Evolutionary conservation across 192 early-diverging fungal species (phyloP), one percentile per base, ranked within the genome.

Genomic region (Entophlyctis helioformis): DNA sequence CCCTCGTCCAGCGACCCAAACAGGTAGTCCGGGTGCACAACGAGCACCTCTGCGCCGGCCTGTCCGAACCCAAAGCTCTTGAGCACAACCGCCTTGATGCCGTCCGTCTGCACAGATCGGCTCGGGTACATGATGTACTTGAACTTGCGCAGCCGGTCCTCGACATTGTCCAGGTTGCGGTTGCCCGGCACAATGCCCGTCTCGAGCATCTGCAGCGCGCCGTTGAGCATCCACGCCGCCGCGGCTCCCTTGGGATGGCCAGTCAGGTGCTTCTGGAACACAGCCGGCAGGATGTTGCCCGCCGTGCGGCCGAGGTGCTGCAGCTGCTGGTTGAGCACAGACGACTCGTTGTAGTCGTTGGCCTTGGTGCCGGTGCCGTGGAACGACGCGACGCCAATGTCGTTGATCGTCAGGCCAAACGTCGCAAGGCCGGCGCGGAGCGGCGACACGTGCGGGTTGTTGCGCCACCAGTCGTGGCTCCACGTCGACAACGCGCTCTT

Each of bases 211-310:
- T 96, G 89, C 25, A 96, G 56, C 28, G 86, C 76, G 53, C 90
- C 85, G 74, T 91, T 96, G 56, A 88, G 76, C 90, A 92, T 93
- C 90, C 90, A 96, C 3, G 86, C 86, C 39, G 87, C 92, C 28
- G 92, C 92, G 18, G 92, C 82, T 44, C 85, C 92, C 83, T 96
- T 96, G 36, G 92, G 92, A 50, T 96, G 92, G 46, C 92, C 92
- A 27, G 92, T 96, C 40, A 96, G 70, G 57, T 86, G 79, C 59
- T 96, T 96, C 48, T 96, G 92, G 71, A 83, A 85, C 47, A 96
- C 73, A 26, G 76, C 66, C 8, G 86, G 85, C 22, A 83, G 55
- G 22, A 80, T 71, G 42, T 84, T 83, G 39, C 92, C 92, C 43
- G 69, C 79, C 32, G 81, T 72, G 46, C 92, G 81, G 19, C 92